These are phyloP conservation scores for Echria macrotheca DNA, from an alignment of 495 filamentous ascomycete genomes.

Conservation along the genomic window DNA sequence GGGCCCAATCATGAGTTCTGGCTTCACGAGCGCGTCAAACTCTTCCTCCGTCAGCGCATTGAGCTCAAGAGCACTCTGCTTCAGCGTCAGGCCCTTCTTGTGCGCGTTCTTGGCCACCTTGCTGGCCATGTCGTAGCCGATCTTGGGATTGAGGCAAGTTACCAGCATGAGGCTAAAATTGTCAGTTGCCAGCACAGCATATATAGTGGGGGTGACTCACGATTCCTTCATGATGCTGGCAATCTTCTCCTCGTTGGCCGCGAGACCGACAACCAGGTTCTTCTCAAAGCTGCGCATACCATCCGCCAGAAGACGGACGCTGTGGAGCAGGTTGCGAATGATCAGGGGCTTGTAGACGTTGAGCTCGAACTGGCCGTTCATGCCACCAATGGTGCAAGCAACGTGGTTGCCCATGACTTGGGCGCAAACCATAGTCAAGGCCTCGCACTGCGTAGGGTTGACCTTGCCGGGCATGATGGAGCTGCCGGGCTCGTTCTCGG, in stretches of 20 bases:
- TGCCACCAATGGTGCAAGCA: constrained; percentile 84
- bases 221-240: constrained; percentile 78
- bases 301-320: constrained; percentile 76
- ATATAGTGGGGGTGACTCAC: constrained; percentile 35
- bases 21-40: constrained; percentile 83
- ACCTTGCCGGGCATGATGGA: constrained; percentile 99
- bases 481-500: constrained; percentile 95
- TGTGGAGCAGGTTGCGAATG: constrained; percentile 92
- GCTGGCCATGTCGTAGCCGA: constrained; percentile 96
- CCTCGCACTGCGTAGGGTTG: constrained; percentile 97
- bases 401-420: constrained; percentile 98
- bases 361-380: constrained; percentile 97
- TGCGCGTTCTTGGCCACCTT: constrained; percentile 99
- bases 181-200: constrained; percentile 5
- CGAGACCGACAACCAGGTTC: constrained; percentile 81
- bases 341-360: constrained; percentile 98
- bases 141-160: constrained; percentile 96
- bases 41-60: constrained; percentile 84
- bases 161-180: constrained; percentile 83
- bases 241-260: constrained; percentile 92
- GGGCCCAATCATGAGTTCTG: constrained; percentile 95
- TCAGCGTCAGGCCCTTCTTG: constrained; percentile 93
- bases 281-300: constrained; percentile 92
- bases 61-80: constrained; percentile 90
- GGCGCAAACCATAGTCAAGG: constrained; percentile 93